Evolutionary conservation across 2,329 filamentous ascomycete genomes (phyloP).

Genomic region (Nemania abortiva): DNA sequence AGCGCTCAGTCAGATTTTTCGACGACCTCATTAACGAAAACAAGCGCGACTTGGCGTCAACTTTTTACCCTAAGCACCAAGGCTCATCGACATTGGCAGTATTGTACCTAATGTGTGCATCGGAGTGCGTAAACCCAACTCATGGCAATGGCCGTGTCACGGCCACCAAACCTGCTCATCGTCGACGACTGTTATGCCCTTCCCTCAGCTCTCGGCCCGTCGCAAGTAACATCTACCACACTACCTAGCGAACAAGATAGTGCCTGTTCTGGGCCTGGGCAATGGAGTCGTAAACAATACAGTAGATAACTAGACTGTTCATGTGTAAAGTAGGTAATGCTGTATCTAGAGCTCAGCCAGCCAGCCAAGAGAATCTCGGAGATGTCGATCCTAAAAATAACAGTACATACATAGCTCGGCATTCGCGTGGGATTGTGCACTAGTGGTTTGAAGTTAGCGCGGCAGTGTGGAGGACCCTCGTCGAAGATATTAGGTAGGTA

Average conservation of each 20-base stretch:
- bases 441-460: neutral
- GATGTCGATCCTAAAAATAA: slow-evolving; percentile 33
- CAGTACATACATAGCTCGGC: neutral
- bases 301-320: neutral
- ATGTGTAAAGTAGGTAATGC: neutral
- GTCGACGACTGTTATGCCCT: neutral
- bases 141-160: neutral
- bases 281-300: neutral
- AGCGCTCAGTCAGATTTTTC: slow-evolving; percentile 6
- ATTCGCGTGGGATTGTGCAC: neutral
- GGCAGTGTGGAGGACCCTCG: neutral
- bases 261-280: neutral
- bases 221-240: neutral
- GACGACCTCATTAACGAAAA: neutral
- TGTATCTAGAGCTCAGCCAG: neutral
- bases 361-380: neutral
- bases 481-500: neutral
- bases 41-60: neutral
- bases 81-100: neutral
- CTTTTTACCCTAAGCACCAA: neutral
- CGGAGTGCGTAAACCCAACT: no score
- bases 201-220: no score
- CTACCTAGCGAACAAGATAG: no score
- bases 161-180: neutral
- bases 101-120: neutral